Conservation (phyloP, 805 yeast genomes). For the Candida sanyiensis region DNA sequence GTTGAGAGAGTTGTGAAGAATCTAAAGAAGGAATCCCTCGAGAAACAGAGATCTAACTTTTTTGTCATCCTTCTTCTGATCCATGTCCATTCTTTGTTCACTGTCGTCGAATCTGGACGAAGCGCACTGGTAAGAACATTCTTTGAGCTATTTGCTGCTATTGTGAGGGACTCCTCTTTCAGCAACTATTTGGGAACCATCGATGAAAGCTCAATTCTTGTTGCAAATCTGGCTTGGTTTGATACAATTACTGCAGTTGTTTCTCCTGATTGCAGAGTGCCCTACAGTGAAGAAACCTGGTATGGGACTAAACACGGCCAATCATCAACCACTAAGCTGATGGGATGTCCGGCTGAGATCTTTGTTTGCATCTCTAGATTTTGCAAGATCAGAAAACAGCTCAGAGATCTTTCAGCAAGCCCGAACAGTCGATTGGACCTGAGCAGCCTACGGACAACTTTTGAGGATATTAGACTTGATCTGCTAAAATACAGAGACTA, state of each 20-base stretch:
- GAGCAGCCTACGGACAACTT: constrained; percentile 19
- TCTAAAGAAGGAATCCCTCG: constrained; percentile 30
- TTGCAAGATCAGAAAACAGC: constrained; percentile 31
- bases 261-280: constrained; percentile 51
- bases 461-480: constrained; percentile 30
- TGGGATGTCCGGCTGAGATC: constrained; percentile 58
- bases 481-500: constrained; percentile 44
- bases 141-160: constrained; percentile 43
- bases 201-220: constrained; percentile 43
- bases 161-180: constrained; percentile 43
- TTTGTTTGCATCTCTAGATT: constrained; percentile 42
- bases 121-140: constrained; percentile 46
- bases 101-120: constrained; percentile 49
- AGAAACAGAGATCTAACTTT: constrained; percentile 34
- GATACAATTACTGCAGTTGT: constrained; percentile 52
- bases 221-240: constrained; percentile 53
- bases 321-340: constrained; percentile 46
- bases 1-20: constrained; percentile 33
- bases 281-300: constrained; percentile 48
- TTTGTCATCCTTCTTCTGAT: constrained; percentile 46
- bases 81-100: constrained; percentile 49
- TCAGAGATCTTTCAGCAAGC: constrained; percentile 20
- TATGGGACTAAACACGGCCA: constrained; percentile 39
- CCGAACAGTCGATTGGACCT: constrained; percentile 6
- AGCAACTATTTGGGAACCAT: constrained; percentile 37